Evolutionary conservation across 1,139 yeast species (phyloP).

Genomic region (Geotrichum cucujoidarum): DNA sequence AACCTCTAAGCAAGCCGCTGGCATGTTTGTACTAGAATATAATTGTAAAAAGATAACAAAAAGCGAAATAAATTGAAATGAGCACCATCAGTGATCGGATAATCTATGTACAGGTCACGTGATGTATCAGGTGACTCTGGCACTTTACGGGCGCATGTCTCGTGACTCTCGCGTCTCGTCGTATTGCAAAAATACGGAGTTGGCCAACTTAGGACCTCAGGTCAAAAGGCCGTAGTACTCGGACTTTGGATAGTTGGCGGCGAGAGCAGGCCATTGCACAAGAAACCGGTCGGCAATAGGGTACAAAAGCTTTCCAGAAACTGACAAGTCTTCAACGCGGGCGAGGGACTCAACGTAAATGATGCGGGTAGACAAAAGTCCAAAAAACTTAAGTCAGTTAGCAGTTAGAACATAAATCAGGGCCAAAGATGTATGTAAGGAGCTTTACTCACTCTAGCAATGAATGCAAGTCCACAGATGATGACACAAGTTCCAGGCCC

Average conservation of each 20-base stretch:
- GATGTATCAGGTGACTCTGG: too few relatives aligned
- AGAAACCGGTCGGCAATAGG: slow-evolving; percentile 71
- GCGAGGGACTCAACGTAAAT: slow-evolving; percentile 87
- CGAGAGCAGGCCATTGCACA: slow-evolving; percentile 84
- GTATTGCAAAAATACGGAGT: too few relatives aligned
- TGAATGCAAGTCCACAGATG: slow-evolving; percentile 56
- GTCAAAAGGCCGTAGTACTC: slow-evolving; percentile 78
- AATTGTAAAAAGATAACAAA: too few relatives aligned
- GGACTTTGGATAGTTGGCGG: slow-evolving; percentile 50
- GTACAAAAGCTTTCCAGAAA: slow-evolving; percentile 66
- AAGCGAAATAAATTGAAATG: too few relatives aligned
- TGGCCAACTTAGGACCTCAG: too few relatives aligned
- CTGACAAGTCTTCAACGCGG: slow-evolving; percentile 67
- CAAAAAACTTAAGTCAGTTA: slow-evolving; percentile 37
- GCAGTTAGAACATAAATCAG: background rate
- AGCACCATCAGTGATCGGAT: too few relatives aligned
- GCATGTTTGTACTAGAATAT: slow-evolving; percentile 12
- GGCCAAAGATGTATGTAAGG: background rate
- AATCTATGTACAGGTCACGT: background rate
- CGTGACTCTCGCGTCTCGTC: too few relatives aligned
- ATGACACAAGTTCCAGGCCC: slow-evolving; percentile 96
- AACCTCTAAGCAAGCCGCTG: slow-evolving; percentile 19
- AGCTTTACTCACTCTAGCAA: slow-evolving; percentile 41
- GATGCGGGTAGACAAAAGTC: slow-evolving; percentile 52
- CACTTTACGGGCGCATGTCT: too few relatives aligned